Conservation (phyloP, 805 yeast genomes). For the Saccharomycopsis capsularis region DNA sequence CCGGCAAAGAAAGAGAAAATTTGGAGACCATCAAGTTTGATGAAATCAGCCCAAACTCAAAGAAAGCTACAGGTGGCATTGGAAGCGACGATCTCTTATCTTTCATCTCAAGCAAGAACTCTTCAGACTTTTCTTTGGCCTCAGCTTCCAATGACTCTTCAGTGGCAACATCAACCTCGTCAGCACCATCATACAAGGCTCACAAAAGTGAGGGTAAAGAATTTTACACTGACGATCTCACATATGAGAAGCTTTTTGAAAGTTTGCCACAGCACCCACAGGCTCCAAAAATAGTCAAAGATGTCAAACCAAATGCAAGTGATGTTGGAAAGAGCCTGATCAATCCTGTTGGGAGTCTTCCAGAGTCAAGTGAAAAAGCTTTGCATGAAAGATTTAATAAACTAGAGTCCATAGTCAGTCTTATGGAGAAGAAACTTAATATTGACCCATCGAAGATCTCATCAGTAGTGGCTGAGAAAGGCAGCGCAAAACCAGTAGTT, state of each 20-base stretch:
- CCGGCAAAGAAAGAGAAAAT: not conserved
- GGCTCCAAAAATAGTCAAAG: not conserved
- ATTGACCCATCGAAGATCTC: not conserved
- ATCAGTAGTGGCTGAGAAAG: not conserved
- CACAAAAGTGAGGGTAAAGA: not conserved
- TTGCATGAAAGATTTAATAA: slow-evolving; percentile 2
- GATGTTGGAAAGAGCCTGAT: not conserved
- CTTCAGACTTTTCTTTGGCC: no score
- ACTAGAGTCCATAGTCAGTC: slow-evolving; percentile 10
- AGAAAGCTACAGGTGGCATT: not conserved
- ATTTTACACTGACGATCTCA: slow-evolving; percentile 8
- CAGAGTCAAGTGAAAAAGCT: not conserved
- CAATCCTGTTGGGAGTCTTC: no score
- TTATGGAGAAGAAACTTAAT: slow-evolving; percentile 9
- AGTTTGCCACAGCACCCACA: not conserved
- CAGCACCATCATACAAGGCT: not conserved
- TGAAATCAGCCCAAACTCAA: not conserved
- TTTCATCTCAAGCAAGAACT: no score
- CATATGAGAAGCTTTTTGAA: slow-evolving; percentile 11
- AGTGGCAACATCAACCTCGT: not conserved
- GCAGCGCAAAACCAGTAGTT: not conserved
- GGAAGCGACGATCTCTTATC: no score
- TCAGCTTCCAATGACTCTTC: not conserved
- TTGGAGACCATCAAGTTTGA: not conserved
- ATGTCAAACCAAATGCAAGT: not conserved